Evolutionary conservation across 2,329 filamentous ascomycete species (phyloP).

Genomic region (Emergomyces africanus): DNA sequence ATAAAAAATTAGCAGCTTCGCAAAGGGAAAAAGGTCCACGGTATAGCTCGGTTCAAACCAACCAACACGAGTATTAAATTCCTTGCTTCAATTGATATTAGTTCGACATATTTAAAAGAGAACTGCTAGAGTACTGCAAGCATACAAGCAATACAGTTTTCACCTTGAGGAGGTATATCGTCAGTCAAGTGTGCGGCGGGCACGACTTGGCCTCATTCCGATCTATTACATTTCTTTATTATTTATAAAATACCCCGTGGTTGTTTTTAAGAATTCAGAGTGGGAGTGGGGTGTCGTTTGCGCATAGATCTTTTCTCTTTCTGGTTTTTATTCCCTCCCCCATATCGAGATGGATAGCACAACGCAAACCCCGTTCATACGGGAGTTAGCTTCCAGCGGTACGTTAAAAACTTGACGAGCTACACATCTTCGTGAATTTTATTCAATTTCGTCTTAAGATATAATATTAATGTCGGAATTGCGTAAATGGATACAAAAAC

Average conservation of each 20-base stretch:
- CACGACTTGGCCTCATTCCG: neutral
- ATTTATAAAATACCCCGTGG: neutral
- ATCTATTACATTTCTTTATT: neutral
- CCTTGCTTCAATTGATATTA: neutral
- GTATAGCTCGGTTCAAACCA: neutral
- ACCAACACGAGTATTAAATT: neutral
- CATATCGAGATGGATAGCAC: constrained; percentile 14
- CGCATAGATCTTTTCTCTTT: neutral
- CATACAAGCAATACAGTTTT: neutral
- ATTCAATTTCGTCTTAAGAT: neutral
- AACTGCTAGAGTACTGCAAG: neutral
- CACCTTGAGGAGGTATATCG: neutral
- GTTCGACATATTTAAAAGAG: neutral
- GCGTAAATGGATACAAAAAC: neutral
- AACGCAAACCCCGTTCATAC: constrained; percentile 57
- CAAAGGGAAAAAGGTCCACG: neutral
- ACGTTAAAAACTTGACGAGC: constrained; percentile 22
- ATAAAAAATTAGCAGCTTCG: fast-evolving
- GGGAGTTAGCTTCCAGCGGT: constrained; percentile 77
- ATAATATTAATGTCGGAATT: too few relatives aligned
- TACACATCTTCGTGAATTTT: neutral
- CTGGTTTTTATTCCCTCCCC: neutral
- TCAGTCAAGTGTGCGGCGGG: neutral
- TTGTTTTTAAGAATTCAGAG: neutral
- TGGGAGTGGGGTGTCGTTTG: neutral